phyloP scores from a whole-genome alignment of 2,329 filamentous ascomycete genomes.

The Didymella lethalis region DNA sequence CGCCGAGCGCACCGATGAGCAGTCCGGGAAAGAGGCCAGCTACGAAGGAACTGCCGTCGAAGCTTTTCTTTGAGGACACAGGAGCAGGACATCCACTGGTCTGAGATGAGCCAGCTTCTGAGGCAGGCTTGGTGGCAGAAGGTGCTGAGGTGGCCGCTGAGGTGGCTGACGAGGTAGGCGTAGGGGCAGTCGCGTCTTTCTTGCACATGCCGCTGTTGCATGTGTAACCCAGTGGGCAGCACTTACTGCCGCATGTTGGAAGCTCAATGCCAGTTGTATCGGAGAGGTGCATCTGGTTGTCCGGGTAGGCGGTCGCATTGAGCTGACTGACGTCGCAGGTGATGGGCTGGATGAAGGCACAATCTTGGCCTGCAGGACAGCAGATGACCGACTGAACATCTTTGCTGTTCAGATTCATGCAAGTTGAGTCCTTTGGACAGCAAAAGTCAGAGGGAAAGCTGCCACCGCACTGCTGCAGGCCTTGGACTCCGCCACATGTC shows the following conservation, averaged over 20 bases:
- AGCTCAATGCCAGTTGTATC: constrained; percentile 64
- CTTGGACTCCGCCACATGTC: constrained; percentile 61
- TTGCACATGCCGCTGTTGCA: constrained; percentile 65
- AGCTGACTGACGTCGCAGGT: constrained; percentile 70
- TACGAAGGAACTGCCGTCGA: constrained; percentile 48
- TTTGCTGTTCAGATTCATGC: constrained; percentile 65
- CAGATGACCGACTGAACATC: constrained; percentile 73
- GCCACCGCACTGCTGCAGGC: constrained; percentile 61
- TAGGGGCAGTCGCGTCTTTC: constrained; percentile 52
- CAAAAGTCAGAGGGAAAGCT: constrained; percentile 71
- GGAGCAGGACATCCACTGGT: constrained; percentile 35
- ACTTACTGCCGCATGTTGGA: constrained; percentile 64
- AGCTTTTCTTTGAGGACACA: constrained; percentile 30
- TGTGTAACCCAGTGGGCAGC: constrained; percentile 76
- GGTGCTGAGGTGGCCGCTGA: constrained; percentile 32
- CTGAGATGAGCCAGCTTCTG: constrained; percentile 37
- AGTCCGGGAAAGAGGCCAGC: constrained; percentile 51
- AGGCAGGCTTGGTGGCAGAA: constrained; percentile 40
- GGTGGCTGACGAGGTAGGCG: constrained; percentile 30
- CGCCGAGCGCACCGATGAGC: constrained; percentile 45
- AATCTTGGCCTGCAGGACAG: constrained; percentile 68
- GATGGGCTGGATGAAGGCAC: constrained; percentile 69
- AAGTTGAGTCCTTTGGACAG: constrained; percentile 64
- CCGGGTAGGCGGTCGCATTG: constrained; percentile 64
- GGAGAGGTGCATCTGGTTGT: constrained; percentile 71